A percentile compares a stretch with the other conserved stretches of the same genome.
Conservation (phyloP, 371 early-diverging fungal species). For the Mucor irregularis region DNA sequence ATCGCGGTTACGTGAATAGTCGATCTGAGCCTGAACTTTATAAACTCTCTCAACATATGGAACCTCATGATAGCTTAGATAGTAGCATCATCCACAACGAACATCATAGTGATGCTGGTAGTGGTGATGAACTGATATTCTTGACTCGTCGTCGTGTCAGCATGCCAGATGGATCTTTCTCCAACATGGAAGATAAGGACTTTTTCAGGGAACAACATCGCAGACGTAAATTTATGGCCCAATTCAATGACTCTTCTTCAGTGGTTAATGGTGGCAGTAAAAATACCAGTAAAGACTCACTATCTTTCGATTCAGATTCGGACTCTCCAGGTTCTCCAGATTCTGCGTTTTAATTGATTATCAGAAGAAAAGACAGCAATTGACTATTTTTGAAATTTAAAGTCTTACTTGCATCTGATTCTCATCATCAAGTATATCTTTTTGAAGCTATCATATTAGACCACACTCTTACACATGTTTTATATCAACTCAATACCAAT, state of each 20-base stretch:
- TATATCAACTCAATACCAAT: too few relatives aligned
- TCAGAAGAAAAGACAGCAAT: too few relatives aligned
- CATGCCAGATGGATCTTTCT: constrained; percentile 30
- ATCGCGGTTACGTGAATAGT: neutral
- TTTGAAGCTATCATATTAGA: too few relatives aligned
- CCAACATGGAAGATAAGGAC: constrained; percentile 19
- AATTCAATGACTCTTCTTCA: constrained; percentile 67
- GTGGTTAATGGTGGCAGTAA: neutral
- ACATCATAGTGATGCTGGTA: constrained; percentile 29
- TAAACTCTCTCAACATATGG: neutral
- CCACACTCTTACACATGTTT: too few relatives aligned
- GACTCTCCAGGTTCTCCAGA: constrained; percentile 13
- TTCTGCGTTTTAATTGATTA: too few relatives aligned
- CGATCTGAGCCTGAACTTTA: constrained; percentile 2
- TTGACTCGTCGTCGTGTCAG: constrained; percentile 36
- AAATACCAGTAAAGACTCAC: neutral
- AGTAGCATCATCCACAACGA: neutral
- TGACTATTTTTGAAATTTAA: too few relatives aligned
- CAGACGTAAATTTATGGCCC: constrained; percentile 70
- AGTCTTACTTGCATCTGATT: too few relatives aligned
- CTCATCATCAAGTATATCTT: too few relatives aligned
- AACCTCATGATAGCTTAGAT: neutral
- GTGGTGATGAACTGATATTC: constrained; percentile 38
- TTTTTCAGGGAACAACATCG: constrained; percentile 26
- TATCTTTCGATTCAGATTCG: constrained; percentile 6